Conservation (phyloP, 345 rosid genomes). For the Eucalyptus erythrocorys region DNA sequence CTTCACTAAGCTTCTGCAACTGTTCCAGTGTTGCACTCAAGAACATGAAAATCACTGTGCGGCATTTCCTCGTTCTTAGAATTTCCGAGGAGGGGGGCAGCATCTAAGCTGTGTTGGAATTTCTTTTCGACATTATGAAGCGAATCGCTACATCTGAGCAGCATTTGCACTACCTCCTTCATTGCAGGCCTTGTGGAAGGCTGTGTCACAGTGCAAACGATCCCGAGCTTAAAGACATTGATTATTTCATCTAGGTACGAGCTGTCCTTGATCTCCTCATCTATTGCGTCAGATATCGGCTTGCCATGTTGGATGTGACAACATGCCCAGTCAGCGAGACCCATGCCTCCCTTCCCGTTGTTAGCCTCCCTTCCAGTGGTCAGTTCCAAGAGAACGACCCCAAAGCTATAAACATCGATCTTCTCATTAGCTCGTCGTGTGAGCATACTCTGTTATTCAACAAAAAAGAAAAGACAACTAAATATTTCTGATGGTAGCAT, state of each 20-base stretch:
- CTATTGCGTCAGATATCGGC: conserved; percentile 17
- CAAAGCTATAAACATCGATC: conserved; percentile 56
- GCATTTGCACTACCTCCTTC: conserved; percentile 30
- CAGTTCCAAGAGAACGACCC: conserved; percentile 55
- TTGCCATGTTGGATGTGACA: conserved; percentile 11
- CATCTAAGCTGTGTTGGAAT: background rate
- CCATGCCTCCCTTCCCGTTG: conserved; percentile 29
- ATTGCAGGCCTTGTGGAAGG: conserved; percentile 42
- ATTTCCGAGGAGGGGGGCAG: conserved; percentile 2
- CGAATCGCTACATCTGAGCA: background rate
- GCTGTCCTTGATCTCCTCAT: conserved; percentile 16
- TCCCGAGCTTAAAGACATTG: conserved; percentile 39
- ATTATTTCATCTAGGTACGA: conserved; percentile 25
- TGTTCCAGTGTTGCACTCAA: background rate
- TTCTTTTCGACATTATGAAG: background rate
- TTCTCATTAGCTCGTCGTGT: conserved; percentile 37
- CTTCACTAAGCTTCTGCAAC: too few relatives aligned
- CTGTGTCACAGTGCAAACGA: conserved; percentile 22
- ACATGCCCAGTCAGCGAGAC: conserved; percentile 58
- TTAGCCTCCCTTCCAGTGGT: conserved; percentile 46
- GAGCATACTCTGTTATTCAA: conserved; percentile 31
- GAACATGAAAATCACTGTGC: background rate
- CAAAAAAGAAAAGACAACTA: too few relatives aligned
- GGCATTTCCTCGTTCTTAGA: background rate
- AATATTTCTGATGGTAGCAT: too few relatives aligned